Evolutionary conservation across 805 yeast genomes (phyloP), one percentile per base, ranked within the genome.

Genomic region (Alloascoidea hylecoeti): DNA sequence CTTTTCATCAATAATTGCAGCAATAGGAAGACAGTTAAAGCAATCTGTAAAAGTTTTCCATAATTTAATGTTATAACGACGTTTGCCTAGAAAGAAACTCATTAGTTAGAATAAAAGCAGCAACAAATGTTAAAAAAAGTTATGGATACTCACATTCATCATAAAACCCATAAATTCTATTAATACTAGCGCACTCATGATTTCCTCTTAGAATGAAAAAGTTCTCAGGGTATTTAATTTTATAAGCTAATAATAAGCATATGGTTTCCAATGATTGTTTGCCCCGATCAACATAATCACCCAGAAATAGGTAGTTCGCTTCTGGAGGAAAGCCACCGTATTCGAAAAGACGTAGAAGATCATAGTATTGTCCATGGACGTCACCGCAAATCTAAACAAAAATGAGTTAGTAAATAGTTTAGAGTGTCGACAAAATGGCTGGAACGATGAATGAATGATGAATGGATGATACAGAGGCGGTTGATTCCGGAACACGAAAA

Each of bases 321-420:
- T 82, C 92, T 9, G 94, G 94, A 2, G 94, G 94, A 64, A 82
- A 81, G 1, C 89, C 94, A 51, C 94, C 92, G 50, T 82, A 81
- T 60, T 82, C 92, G 49, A 81, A 81, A 50, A 81, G 67, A 64
- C 94, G 75, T 55, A 81, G 65, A 50, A 81, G 68, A 59, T 81
- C 94, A 52, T 82, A 82, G 58, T 82, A 81, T 61, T 81, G 94
- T 38, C 92, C 92, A 55, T 81, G 94, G 53, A 81, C 81, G 57
- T 81, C 94, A 60, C 94, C 94, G 65, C 92, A 81, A 42, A 81
- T 81, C 30, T 23, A 23, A n/a, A 23, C 13, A 23, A 23, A n/a
- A 9, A 23, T 23, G 30, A 9, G 30, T 23, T 23, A 23, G 30
- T 23, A n/a, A n/a, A 23, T 9, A 9, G 30, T 23, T n/a, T 9